A percentile compares a stretch with the other conserved stretches of the same genome.
phyloP scores from a whole-genome alignment of 176 grass and related monocot species.

The Tillandsia fasciculata region DNA sequence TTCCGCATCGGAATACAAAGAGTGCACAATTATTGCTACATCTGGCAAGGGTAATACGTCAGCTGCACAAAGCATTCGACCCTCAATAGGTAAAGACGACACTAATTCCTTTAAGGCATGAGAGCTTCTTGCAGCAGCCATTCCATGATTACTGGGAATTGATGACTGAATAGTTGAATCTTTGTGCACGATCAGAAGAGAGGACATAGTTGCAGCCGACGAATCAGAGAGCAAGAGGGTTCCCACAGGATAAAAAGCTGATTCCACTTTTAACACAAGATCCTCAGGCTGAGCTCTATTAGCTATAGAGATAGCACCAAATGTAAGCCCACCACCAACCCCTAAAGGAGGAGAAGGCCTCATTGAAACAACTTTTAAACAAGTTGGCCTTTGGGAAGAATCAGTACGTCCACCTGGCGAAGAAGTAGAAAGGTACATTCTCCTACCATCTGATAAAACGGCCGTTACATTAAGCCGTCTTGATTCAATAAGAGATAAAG shows the following conservation, averaged over 20 bases:
- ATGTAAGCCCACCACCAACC: slow-evolving; percentile 49
- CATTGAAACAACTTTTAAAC: slow-evolving; percentile 88
- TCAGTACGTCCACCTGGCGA: slow-evolving; percentile 49
- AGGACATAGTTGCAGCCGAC: slow-evolving; percentile 63
- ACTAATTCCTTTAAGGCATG: slow-evolving; percentile 73
- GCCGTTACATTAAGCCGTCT: slow-evolving; percentile 87
- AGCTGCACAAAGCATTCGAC: slow-evolving; percentile 87
- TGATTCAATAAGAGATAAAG: slow-evolving; percentile 71
- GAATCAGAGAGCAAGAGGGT: slow-evolving; percentile 92
- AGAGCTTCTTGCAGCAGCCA: slow-evolving; percentile 51
- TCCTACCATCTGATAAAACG: slow-evolving; percentile 92
- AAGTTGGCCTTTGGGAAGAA: slow-evolving; percentile 70
- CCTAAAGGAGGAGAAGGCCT: slow-evolving; percentile 87
- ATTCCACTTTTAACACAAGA: slow-evolving; percentile 85
- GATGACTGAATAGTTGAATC: slow-evolving; percentile 81
- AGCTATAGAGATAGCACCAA: slow-evolving; percentile 51
- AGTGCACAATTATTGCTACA: slow-evolving; percentile 55
- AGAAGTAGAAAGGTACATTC: slow-evolving; percentile 68
- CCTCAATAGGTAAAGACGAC: slow-evolving; percentile 72
- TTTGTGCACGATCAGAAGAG: slow-evolving; percentile 79
- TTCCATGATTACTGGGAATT: slow-evolving; percentile 55
- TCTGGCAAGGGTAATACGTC: slow-evolving; percentile 67
- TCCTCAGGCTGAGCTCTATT: slow-evolving; percentile 78
- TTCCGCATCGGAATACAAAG: slow-evolving; percentile 72
- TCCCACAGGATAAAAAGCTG: slow-evolving; percentile 82